These are phyloP conservation scores for Backusella circina DNA, from an alignment of 192 early-diverging fungal genomes.

Conservation along the genomic window DNA sequence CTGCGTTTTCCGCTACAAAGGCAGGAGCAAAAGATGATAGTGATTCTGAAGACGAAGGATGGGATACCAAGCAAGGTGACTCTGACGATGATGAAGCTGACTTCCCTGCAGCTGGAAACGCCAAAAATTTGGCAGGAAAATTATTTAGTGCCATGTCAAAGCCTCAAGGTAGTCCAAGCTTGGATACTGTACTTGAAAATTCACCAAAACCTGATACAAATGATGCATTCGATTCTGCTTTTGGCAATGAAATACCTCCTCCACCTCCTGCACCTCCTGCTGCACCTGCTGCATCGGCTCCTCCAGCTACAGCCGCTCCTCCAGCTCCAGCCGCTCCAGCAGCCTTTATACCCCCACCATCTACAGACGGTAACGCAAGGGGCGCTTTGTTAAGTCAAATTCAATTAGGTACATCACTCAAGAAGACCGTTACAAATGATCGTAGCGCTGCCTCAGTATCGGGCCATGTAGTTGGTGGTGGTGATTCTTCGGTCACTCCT, in stretches of 20 bases:
- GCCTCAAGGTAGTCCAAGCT: constrained; percentile 6
- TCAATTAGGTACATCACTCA: constrained; percentile 58
- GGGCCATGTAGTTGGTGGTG: constrained; percentile 30
- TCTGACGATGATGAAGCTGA: constrained; percentile 23
- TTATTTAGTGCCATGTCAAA: constrained; percentile 27
- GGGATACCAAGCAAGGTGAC: constrained; percentile 34
- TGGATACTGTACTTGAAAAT: constrained; percentile 8
- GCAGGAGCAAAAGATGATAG: constrained; percentile 3
- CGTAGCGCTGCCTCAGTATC: constrained; percentile 43
- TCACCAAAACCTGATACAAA: constrained; percentile 8
- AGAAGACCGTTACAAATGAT: constrained; percentile 64
- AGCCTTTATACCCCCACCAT: constrained; percentile 8
- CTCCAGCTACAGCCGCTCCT: constrained; percentile 1
- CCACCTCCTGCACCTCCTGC: constrained; percentile 22
- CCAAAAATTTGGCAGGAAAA: constrained; percentile 30
- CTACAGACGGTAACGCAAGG: constrained; percentile 23
- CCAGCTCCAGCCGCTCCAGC: constrained; percentile 6
- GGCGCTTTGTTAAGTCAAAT: constrained; percentile 70
- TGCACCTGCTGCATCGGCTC: constrained; percentile 8
- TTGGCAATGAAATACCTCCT: constrained; percentile 1
- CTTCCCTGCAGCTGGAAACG: constrained; percentile 28
- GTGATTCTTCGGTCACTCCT: background rate
- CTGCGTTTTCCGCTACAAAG: constrained; percentile 18
- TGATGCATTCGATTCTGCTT: background rate
- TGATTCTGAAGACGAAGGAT: constrained; percentile 31